Base-by-base conservation (phyloP, 73 alveolate species). In the Stentor coeruleus region DNA sequence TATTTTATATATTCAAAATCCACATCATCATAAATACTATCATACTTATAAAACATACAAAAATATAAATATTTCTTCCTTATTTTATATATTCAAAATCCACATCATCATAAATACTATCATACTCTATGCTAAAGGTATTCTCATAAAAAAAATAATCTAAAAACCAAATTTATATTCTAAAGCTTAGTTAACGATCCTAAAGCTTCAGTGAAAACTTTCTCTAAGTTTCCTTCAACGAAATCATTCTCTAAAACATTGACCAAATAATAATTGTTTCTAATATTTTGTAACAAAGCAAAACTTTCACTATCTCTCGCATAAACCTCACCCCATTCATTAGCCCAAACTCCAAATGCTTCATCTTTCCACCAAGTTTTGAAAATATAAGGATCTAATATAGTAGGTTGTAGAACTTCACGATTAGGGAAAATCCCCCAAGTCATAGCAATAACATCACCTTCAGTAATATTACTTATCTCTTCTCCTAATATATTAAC, bases 391-490 rank as follows among this genome's bases (percentile, higher is more conserved):
- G 77, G 90, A 80, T 88, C 94, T 31, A 91, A 93, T 2, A 91
- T 92, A 11, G 96, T 91, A 0, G 96, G 96, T 83, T 91, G 87
- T 3, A 81, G 35, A 38, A 91, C 58, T 76, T 91, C 96, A 37
- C 59, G 59, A 31, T 84, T 86, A 33, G 83, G 82, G 86, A 91
- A 91, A 1, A 91, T 89, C 1, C 96, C 96, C 96, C 96, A 91
- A 20, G 96, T 88, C 14, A 87, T 92, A 39, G 96, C 96, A 38
- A 87, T 91, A 3, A 91, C 96, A 59, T 84, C 85, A 15, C 80
- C 84, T 31, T 80, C 76, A 4, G 39, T 31, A 15, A 87, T 87
- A 66, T 91, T 91, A 35, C 49, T 60, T 39, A 20, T 28, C 14
- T 33, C 39, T 3, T 38, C 87, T 33, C 86, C 88, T 28, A n/a